Evolutionary conservation across 305 asterid genomes (phyloP).

Genomic region (Solanum hybrid): DNA sequence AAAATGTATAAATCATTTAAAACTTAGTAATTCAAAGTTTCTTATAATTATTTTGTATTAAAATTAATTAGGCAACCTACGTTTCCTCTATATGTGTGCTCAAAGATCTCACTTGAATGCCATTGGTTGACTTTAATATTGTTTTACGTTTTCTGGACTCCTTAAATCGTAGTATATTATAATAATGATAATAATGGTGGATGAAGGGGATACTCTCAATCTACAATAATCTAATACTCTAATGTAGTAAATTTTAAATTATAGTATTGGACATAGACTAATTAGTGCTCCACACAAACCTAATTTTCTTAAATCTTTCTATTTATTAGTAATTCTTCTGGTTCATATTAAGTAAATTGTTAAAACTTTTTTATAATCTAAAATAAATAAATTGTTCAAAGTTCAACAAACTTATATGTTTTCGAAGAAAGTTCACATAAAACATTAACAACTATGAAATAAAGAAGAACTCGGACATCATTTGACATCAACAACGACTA

Average conservation of each 20-base stretch:
- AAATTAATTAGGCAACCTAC: not conserved
- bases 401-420: no score
- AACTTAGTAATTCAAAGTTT: not conserved
- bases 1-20: not conserved
- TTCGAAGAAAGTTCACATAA: no score
- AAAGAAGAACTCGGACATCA: no score
- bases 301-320: not conserved
- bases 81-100: not conserved
- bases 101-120: not conserved
- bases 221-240: not conserved
- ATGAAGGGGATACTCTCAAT: not conserved
- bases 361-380: no score
- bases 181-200: no score
- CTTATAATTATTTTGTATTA: not conserved
- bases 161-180: not conserved
- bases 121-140: not conserved
- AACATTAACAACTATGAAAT: no score
- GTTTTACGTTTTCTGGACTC: not conserved
- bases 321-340: no score
- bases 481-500: no score
- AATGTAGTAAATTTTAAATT: not conserved
- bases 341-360: no score
- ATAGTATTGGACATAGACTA: not conserved
- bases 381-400: no score
- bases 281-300: not conserved